phyloP scores from a whole-genome alignment of 768 basidiomycete genomes.

The Mycena maculata region DNA sequence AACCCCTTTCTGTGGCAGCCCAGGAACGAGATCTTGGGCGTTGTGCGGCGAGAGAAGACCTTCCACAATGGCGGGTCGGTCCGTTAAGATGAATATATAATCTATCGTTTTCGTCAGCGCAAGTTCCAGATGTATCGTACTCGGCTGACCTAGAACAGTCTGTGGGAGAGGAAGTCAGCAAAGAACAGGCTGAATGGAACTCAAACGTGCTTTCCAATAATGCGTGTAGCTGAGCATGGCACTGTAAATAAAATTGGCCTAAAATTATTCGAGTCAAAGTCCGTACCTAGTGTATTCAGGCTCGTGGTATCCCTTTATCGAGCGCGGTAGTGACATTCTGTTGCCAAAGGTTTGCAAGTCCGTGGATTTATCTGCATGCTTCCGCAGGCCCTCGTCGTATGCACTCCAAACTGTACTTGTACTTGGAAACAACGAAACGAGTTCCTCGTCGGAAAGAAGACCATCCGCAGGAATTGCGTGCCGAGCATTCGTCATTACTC shows the following conservation, averaged over 20 bases:
- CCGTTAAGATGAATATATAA: conserved; percentile 83
- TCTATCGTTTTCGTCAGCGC: conserved; percentile 58
- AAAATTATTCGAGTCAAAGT: no score
- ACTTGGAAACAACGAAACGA: conserved; percentile 60
- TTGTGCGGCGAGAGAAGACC: conserved; percentile 73
- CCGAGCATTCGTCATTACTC: conserved; percentile 80
- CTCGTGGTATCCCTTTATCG: conserved; percentile 69
- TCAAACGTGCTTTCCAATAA: conserved; percentile 84
- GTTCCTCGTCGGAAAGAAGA: conserved; percentile 68
- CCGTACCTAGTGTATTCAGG: conserved; percentile 75
- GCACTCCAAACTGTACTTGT: conserved; percentile 65
- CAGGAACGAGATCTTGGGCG: conserved; percentile 69
- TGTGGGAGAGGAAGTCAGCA: background rate
- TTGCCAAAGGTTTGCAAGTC: conserved; percentile 61
- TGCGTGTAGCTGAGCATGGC: conserved; percentile 76
- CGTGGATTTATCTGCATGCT: conserved; percentile 32
- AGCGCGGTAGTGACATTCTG: conserved; percentile 53
- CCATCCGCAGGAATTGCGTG: conserved; percentile 70
- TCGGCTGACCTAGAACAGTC: conserved; percentile 31
- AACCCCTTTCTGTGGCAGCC: conserved; percentile 82
- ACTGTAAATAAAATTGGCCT: no score
- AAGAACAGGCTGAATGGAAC: background rate
- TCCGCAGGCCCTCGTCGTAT: conserved; percentile 68
- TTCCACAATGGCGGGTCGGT: conserved; percentile 50
- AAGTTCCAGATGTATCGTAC: background rate